Evolutionary conservation across 441 rosid genomes (phyloP), one percentile per base, ranked within the genome.

Genomic region (Syzygium syzygioides): DNA sequence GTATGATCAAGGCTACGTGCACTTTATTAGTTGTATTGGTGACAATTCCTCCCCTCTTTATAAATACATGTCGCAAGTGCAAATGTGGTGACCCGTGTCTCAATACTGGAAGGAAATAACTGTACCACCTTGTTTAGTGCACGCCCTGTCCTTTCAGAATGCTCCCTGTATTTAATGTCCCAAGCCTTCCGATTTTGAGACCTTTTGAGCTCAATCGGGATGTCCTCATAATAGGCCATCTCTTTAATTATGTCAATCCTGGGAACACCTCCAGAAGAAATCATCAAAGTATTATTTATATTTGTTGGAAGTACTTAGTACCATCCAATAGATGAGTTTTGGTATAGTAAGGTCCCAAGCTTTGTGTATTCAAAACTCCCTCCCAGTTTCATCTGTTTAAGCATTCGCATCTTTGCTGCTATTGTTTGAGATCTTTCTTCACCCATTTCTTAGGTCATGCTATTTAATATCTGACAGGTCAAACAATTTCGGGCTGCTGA

Each of bases 401-500:
- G 66, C 86, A 85, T 85, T 41, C 13, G 23, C n/a, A 19, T 76
- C 83, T 76, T 85, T 30, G 45, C 59, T 55, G 86, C 59, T 20
- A 76, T 76, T 41, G 52, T 76, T 41, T 41, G n/a, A 76, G 83
- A 76, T 76, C n/a, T 48, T 41, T 76, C 83, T 41, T 76, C 52
- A 76, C n/a, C 83, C 83, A 76, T 76, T 76, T 76, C 83, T 76
- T 76, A 41, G 52, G 83, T 18, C 53, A 23, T 87, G 32, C 86
- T 76, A 60, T 64, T 85, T 53, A 20, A 60, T 60, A 34, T 85
- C 37, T 85, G 85, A 64, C 76, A 98, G 99, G 99, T 98, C 87
- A 94, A 90, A 87, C 99, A 98, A 92, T 95, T 97, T 91, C 89
- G 95, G 90, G 94, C 99, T 86, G 99, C 89, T 86, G 99, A 98